Conservation (phyloP, 2,329 filamentous ascomycete species). For the Fusarium decemcellulare region DNA sequence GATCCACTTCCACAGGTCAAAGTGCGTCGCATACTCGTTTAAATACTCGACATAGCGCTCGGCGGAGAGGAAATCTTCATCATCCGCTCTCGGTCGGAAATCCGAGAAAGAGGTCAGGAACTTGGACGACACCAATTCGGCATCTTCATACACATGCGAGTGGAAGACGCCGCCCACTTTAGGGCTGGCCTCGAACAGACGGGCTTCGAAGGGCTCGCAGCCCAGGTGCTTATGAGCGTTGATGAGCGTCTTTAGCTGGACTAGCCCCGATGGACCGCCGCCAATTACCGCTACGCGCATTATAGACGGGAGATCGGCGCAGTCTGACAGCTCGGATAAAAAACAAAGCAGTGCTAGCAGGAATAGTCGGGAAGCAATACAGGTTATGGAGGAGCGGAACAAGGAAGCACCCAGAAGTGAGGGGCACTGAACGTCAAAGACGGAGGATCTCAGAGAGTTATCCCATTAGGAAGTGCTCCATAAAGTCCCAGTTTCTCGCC, state of each 20-base stretch:
- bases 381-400: background rate
- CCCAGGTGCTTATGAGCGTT: constrained; percentile 8
- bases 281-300: constrained; percentile 18
- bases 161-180: constrained; percentile 13
- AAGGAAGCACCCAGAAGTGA: background rate
- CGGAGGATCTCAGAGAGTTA: no score
- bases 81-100: constrained; percentile 52
- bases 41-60: constrained; percentile 57
- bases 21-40: constrained; percentile 55
- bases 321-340: background rate
- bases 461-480: no score
- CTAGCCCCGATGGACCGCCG: constrained; percentile 11
- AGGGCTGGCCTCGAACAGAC: constrained; percentile 5
- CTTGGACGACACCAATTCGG: constrained; percentile 58
- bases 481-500: no score
- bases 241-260: constrained; percentile 11
- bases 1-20: constrained; percentile 56
- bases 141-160: constrained; percentile 15
- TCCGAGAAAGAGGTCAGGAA: constrained; percentile 64
- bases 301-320: background rate
- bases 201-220: constrained; percentile 8
- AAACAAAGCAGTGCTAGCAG: background rate
- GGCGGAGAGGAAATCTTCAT: constrained; percentile 58
- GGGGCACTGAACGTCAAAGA: no score
- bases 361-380: background rate